These are phyloP conservation scores for Cercospora sp. DNA, from an alignment of 2,329 filamentous ascomycete genomes.

Conservation along the genomic window DNA sequence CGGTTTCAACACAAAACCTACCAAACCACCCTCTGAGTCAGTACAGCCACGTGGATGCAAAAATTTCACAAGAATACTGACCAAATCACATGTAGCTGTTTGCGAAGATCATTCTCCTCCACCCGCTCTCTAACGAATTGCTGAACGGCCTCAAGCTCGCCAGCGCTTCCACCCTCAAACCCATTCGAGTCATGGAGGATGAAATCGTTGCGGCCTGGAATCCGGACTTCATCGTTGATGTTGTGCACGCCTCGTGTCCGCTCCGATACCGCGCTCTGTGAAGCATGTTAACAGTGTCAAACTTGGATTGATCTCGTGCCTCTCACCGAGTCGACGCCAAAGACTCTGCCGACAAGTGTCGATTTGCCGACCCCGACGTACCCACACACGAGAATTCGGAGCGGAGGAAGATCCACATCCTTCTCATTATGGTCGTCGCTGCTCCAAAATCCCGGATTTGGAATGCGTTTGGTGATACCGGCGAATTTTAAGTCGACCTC, in stretches of 20 bases:
- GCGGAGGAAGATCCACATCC: slow-evolving; percentile 26
- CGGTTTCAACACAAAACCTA: slow-evolving; percentile 39
- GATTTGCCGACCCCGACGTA: slow-evolving; percentile 22
- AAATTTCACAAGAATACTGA: background rate
- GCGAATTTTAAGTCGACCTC: slow-evolving; percentile 8
- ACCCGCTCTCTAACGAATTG: slow-evolving; percentile 38
- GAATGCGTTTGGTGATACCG: slow-evolving; percentile 13
- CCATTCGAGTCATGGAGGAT: slow-evolving; percentile 41
- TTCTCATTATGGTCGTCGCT: slow-evolving; percentile 13
- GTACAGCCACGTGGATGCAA: background rate
- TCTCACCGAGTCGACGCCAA: slow-evolving; percentile 32
- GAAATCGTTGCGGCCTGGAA: slow-evolving; percentile 38
- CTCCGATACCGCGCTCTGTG: background rate
- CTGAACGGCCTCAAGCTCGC: slow-evolving; percentile 34
- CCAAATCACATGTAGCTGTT: slow-evolving; percentile 39
- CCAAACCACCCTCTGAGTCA: background rate
- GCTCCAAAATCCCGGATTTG: slow-evolving; percentile 34
- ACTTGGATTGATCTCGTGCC: background rate
- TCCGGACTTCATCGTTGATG: slow-evolving; percentile 37
- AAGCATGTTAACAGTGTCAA: background rate
- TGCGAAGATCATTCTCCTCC: slow-evolving; percentile 33
- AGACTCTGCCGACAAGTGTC: slow-evolving; percentile 23
- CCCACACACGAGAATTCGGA: slow-evolving; percentile 39
- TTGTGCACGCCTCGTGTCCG: slow-evolving; percentile 37
- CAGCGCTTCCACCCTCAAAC: slow-evolving; percentile 39